A percentile compares a stretch with the other conserved stretches of the same genome.
phyloP scores from a whole-genome alignment of 108 stramenopile genomes.

The Aurantiochytrium sp. region DNA sequence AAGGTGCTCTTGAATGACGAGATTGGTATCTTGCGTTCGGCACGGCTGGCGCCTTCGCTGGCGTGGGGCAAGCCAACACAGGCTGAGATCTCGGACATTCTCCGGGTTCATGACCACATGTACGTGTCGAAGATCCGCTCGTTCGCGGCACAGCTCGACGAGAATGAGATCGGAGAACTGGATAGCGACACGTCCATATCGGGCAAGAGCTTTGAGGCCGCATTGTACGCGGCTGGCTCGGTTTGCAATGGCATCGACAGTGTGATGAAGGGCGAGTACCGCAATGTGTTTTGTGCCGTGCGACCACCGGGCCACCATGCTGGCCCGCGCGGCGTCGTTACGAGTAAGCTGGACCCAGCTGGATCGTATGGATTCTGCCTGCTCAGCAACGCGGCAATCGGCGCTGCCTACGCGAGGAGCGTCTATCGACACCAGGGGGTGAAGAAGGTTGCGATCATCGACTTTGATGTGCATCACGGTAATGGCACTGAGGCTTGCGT shows the following conservation, averaged over 20 bases:
- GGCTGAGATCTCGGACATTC: slow-evolving; percentile 14
- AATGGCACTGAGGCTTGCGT: slow-evolving; percentile 56
- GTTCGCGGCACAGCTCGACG: background rate
- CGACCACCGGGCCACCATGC: slow-evolving; percentile 99
- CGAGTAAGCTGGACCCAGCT: background rate
- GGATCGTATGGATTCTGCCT: slow-evolving; percentile 91
- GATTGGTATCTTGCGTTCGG: background rate
- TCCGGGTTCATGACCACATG: slow-evolving; percentile 20
- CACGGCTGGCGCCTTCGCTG: background rate
- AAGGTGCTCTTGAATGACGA: background rate
- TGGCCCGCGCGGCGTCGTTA: slow-evolving; percentile 66
- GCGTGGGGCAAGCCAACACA: background rate
- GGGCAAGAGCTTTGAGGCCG: slow-evolving; percentile 49
- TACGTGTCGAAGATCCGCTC: background rate
- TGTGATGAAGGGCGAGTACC: slow-evolving; percentile 29
- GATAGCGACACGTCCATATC: slow-evolving; percentile 46
- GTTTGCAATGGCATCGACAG: slow-evolving; percentile 45
- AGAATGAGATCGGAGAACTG: background rate
- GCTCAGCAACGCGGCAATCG: slow-evolving; percentile 96
- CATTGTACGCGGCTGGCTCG: slow-evolving; percentile 67
- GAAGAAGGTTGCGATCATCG: slow-evolving; percentile 45
- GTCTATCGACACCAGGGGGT: slow-evolving; percentile 39
- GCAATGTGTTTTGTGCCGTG: slow-evolving; percentile 80
- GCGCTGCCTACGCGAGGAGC: slow-evolving; percentile 85
- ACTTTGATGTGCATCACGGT: slow-evolving; percentile 58